Base-by-base conservation (phyloP, 768 basidiomycete genomes). In the Phaeotremella skinneri region DNA sequence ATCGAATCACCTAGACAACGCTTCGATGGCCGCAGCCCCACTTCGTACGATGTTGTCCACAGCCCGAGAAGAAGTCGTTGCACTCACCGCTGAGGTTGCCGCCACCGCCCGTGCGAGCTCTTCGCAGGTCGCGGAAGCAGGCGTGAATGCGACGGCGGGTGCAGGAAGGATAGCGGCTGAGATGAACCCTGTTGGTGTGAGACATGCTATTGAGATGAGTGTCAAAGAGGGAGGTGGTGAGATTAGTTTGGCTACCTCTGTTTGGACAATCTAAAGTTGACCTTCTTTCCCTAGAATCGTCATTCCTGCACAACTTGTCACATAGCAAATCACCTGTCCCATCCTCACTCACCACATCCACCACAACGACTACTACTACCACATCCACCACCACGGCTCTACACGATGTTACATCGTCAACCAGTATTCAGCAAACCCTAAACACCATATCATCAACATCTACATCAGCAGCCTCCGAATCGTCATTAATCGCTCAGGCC, bases 121-220 rank as follows among this genome's bases (percentile, higher is more conserved):
- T n/a, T 25, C 53, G 3, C 51, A 49, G 30, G 27, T 25, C 3
- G 48, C 49, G n/a, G 47, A 34, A 2, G 49, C 17, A n/a, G 37
- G 39, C 17, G 9, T 37, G 9, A 37, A 37, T 37, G 43, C 43
- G 43, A 45, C 13, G 13, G 17, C 9, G 9, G 34, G 34, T 37
- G 45, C 49, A 6, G 50, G 20, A 9, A 37, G 52, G 32, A 39
- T 32, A 4, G 59, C 55, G 20, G 52, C 14, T 54, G 62, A 49
- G 45, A 53, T 64, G 43, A 59, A 63, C 54, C 63, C 64, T 23
- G 32, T 66, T 14, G 53, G 52, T 37, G 62, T 67, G 34, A 32
- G 66, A 48, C 61, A 65, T 52, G 51, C 61, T 25, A 52, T 56
- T 29, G 49, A 63, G 52, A 55, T 55, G 3, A 50, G 51, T 13